phyloP scores from a whole-genome alignment of 2,329 filamentous ascomycete species.

The Trichoderma koningii region DNA sequence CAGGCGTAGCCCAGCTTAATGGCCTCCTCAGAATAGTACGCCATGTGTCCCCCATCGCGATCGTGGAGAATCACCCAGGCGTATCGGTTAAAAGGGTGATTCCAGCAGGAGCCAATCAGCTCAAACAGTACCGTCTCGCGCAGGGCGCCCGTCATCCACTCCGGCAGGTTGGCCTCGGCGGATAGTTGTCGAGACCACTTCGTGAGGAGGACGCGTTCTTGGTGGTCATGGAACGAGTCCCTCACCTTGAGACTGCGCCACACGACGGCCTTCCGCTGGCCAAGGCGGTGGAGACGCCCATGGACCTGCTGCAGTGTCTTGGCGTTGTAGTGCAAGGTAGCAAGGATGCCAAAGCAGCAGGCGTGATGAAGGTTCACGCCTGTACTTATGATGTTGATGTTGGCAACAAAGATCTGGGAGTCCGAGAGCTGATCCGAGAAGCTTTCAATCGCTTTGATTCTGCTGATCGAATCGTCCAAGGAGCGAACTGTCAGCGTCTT shows the following conservation, averaged over 20 bases:
- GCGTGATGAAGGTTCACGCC: neutral
- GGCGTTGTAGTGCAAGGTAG: neutral
- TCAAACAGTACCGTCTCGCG: neutral
- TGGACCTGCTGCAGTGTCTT: neutral
- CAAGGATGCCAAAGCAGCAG: neutral
- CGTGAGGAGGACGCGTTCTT: neutral
- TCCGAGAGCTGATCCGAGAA: no score
- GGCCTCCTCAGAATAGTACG: neutral
- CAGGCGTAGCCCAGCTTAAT: conserved; percentile 4
- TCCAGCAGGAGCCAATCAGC: neutral
- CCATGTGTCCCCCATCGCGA: neutral
- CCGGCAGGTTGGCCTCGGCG: neutral
- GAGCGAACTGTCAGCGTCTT: neutral
- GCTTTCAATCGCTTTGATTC: no score
- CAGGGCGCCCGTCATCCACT: neutral
- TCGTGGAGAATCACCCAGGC: neutral
- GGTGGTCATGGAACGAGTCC: neutral
- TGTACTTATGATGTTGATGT: neutral
- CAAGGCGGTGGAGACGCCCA: neutral
- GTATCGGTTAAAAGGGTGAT: neutral
- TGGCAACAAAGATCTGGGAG: neutral
- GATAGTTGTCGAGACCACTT: neutral
- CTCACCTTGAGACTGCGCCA: neutral
- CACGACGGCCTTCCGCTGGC: neutral
- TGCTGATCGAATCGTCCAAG: accelerated